Base-by-base conservation (phyloP, 805 yeast genomes). In the Torulaspora gathmanii region DNA sequence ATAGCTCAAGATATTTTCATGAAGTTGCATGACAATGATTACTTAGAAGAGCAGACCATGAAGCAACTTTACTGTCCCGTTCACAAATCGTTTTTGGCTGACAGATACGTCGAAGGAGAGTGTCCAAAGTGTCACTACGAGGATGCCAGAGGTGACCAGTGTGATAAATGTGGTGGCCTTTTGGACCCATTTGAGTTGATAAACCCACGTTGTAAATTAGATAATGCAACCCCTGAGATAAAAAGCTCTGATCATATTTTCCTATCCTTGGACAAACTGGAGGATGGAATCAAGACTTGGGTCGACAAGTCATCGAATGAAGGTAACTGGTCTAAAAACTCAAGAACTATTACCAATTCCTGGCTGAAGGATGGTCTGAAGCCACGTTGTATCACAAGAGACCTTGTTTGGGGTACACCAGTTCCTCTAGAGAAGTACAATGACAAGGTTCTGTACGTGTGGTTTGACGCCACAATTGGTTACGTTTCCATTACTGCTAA, bases 381-480 rank as follows among this genome's bases (percentile, higher is more conserved):
- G 52, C 93, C 98, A 51, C 82, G 98, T 68, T 87, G 97, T 71
- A 93, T 93, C 65, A 93, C 99, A 13, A 83, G 99, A 72, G 99
- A 93, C 65, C 77, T 93, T 63, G 81, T 81, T 38, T 93, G 99
- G 99, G 99, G 99, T 67, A 89, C 96, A 6, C 96, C 98, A 7
- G 98, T 93, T 22, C 99, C 99, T 40, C 71, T 87, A 54, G 83
- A 86, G 57, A 86, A 81, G 41, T 93, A 75, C 71, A 80, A 83
- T 55, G 83, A 88, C 44, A 93, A 93, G 70, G 99, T 93, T 10
- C 73, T 93, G 58, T 93, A 93, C 63, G 99, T 93, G 47, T 93
- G 99, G 99, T 93, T 93, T 57, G 99, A 93, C 70, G 99, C 99
- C 30, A 79, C 96, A 40, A 93, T 93, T 56, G 99, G 99, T 36